These are phyloP conservation scores for Chytriomyces sp. DNA, from an alignment of 192 early-diverging fungal genomes.

Conservation along the genomic window DNA sequence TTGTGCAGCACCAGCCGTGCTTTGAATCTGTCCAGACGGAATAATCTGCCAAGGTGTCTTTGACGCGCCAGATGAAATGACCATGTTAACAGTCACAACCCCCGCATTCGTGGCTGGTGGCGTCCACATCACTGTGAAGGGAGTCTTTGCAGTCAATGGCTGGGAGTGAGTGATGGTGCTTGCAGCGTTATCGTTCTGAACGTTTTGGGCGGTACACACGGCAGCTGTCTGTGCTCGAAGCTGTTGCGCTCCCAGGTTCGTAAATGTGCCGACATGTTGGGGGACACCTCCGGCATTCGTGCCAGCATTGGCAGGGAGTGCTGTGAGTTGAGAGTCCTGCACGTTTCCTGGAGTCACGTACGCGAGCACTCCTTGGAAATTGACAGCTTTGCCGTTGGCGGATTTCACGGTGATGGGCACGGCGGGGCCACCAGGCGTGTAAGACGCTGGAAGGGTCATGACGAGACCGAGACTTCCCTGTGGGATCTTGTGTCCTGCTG, in stretches of 20 bases:
- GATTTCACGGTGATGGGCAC: constrained; percentile 25
- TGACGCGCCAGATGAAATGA: constrained; percentile 4
- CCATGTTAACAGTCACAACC: constrained; percentile 30
- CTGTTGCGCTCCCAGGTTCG: constrained; percentile 10
- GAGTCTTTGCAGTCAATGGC: constrained; percentile 1
- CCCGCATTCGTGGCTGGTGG: constrained; percentile 21
- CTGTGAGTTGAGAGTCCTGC: constrained; percentile 21
- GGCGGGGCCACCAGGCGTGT: constrained; percentile 28
- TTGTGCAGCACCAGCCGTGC: not conserved
- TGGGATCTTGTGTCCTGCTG: constrained; percentile 9
- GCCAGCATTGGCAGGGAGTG: not conserved
- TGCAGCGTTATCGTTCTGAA: constrained; percentile 29
- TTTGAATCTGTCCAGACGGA: constrained; percentile 10
- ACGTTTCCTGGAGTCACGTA: constrained; percentile 42
- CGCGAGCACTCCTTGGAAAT: constrained; percentile 37
- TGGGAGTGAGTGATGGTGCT: constrained; percentile 43
- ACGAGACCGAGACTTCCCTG: constrained; percentile 3
- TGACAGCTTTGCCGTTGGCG: not conserved
- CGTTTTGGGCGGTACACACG: constrained; percentile 33
- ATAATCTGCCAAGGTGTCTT: constrained; percentile 5
- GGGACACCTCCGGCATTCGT: not conserved
- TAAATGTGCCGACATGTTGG: constrained; percentile 17
- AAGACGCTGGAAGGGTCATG: constrained; percentile 12
- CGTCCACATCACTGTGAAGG: constrained; percentile 25
- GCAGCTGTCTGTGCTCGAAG: constrained; percentile 48